Base-by-base conservation (phyloP, 2,329 filamentous ascomycete species). In the Hawksworthiomyces lignivorus region DNA sequence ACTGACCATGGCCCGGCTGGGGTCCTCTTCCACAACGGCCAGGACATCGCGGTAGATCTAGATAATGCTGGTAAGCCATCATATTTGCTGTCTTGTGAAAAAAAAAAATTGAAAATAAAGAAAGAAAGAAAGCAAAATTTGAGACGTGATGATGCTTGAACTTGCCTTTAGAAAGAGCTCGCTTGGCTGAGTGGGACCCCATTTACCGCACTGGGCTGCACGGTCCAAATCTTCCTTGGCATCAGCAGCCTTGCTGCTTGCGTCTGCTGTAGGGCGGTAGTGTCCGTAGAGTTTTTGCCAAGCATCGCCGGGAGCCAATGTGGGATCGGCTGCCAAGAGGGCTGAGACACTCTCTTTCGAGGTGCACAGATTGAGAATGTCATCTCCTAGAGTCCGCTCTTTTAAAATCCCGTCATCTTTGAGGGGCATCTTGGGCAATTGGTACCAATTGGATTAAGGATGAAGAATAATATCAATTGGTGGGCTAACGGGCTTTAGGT, bases 11-110 rank as follows among this genome's bases (percentile, higher is more conserved):
- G 70, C 76, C 1, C 62, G 61, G 19, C 66, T 52, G 1, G 70
- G 67, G 49, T 78, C 67, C 17, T 69, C 59, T 4, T 77, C 64
- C 0, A 82, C 56, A 4, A 73, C 70, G 39, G 64, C 64, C 1
- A 87, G 58, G 0, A 79, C 72, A 59, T 85, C 80, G 42, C 82
- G 73, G 49, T 80, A 87, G 11, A 84, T 70, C 67, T 78, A 48
- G n/a, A 18, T 9, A 14, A 34, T 24, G 29, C 5, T 5, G 15
- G 26, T n/a, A 26, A 26, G 24, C 24, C 3, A 12, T 26, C 24
- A 26, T 8, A n/a, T n/a, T n/a, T 12, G 8, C 24, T 26, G 24
- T 26, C 8, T 26, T 12, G 24, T 8, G 24, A 26, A 26, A 8
- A 26, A 26, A 4, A 26, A 26, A 26, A 10, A 39, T 21, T 5